A percentile compares a stretch with the other conserved stretches of the same genome.
Evolutionary conservation across 306 rosid genomes (phyloP).

Genomic region (Fagus crenata): DNA sequence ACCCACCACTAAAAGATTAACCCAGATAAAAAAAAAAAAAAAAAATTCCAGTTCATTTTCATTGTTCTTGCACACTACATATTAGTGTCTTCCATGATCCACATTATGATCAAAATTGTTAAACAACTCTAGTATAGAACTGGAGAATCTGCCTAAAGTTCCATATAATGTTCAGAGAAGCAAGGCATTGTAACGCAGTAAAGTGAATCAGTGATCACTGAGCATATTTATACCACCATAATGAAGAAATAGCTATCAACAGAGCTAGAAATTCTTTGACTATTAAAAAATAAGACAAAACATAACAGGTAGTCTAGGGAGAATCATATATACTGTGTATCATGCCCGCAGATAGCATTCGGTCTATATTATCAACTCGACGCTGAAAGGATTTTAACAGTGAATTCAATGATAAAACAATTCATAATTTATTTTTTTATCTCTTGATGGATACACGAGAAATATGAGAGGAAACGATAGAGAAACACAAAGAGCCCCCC

Average conservation of each 20-base stretch:
- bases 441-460: too few relatives aligned
- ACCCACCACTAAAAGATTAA: too few relatives aligned
- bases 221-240: constrained; percentile 2
- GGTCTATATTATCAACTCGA: constrained; percentile 75
- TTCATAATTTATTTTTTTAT: too few relatives aligned
- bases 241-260: neutral
- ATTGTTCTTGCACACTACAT: neutral
- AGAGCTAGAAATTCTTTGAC: neutral
- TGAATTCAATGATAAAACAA: constrained; percentile 61
- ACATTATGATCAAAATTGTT: neutral
- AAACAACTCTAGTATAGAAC: neutral
- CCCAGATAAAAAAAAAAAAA: neutral
- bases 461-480: too few relatives aligned
- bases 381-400: constrained; percentile 67
- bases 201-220: neutral
- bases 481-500: too few relatives aligned
- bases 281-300: constrained; percentile 7
- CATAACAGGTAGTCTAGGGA: constrained; percentile 24
- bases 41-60: neutral
- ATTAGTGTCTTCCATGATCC: neutral
- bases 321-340: constrained; percentile 42
- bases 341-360: constrained; percentile 44
- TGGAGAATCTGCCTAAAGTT: neutral
- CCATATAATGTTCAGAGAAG: constrained; percentile 2
- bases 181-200: neutral